These are phyloP conservation scores for Pichia cactophila DNA, from an alignment of 1,139 yeast genomes.

Conservation along the genomic window DNA sequence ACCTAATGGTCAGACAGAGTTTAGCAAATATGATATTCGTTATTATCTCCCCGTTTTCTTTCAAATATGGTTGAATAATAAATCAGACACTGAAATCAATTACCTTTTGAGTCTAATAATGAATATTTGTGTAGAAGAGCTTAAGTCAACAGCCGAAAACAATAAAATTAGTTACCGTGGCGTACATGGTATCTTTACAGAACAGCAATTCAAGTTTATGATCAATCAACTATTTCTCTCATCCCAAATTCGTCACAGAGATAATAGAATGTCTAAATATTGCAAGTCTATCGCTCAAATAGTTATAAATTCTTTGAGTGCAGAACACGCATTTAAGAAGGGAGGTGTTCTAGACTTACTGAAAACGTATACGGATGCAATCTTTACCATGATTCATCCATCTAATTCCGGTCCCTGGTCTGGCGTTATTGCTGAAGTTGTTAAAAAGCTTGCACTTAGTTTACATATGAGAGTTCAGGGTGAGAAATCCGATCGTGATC, in stretches of 20 bases:
- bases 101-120: constrained; percentile 64
- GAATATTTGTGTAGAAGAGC: constrained; percentile 46
- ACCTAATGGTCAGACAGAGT: constrained; percentile 21
- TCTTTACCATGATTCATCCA: constrained; percentile 87
- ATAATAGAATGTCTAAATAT: constrained; percentile 20
- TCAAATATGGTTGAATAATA: constrained; percentile 65
- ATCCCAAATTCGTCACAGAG: constrained; percentile 24
- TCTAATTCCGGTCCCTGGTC: constrained; percentile 89
- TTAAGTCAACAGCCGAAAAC: constrained; percentile 31
- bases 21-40: constrained; percentile 37
- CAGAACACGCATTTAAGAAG: constrained; percentile 34
- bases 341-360: constrained; percentile 50
- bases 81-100: constrained; percentile 54
- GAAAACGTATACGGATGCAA: constrained; percentile 51
- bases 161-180: constrained; percentile 30
- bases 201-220: constrained; percentile 55
- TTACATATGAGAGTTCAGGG: constrained; percentile 50
- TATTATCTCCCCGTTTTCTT: constrained; percentile 60
- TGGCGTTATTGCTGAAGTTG: constrained; percentile 54
- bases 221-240: constrained; percentile 46
- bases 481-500: constrained; percentile 34
- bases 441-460: constrained; percentile 47
- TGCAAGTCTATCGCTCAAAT: constrained; percentile 46
- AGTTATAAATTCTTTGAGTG: constrained; percentile 57
- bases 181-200: constrained; percentile 54